Base-by-base conservation (phyloP, 2,329 filamentous ascomycete species). In the Cucurbitaria berberidis region DNA sequence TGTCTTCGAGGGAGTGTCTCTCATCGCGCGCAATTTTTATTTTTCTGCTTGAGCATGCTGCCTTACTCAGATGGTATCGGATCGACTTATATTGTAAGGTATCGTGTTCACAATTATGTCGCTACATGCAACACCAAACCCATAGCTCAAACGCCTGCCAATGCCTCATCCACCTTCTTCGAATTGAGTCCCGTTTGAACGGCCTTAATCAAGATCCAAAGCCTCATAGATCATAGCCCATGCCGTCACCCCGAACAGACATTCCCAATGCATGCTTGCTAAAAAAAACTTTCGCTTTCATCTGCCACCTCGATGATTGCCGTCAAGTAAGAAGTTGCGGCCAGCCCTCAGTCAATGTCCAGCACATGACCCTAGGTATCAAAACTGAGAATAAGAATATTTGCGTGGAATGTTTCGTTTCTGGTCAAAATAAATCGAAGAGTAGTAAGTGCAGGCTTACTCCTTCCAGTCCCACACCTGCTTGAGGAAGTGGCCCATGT, bases 401-500 rank as follows among this genome's bases (percentile, higher is more conserved):
- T 32, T 50, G 42, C 38, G 51, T 41, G 46, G 41, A 19, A 38
- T 30, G 8, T 34, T 34, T 30, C 13, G 13, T 34, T 43, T 51
- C 48, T 40, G 58, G 62, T 53, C 51, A 51, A 53, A 43, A 36
- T 29, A 24, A 21, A 7, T 38, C 32, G 30, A 26, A 15, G 40
- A 26, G 24, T 42, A 27, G 46, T 46, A 29, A 15, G 13, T 21
- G 34, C 13, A 35, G 13, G 8, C 45, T 64, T 74, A 87, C 59
- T 91, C 87, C 60, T 95, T 88, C 95, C 95, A 99, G 53, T 93
- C 95, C 95, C 95, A 99, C 38, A 99, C 95, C 67, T 95, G 92
- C 56, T 88, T 87, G 53, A 99, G 84, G 77, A 97, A 99, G 69
- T 92, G 90, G 62, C 86, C 86, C 93, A 99, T 98, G 77, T 98